Conservation (phyloP, 441 rosid genomes). For the Erodium chrysanthum region DNA sequence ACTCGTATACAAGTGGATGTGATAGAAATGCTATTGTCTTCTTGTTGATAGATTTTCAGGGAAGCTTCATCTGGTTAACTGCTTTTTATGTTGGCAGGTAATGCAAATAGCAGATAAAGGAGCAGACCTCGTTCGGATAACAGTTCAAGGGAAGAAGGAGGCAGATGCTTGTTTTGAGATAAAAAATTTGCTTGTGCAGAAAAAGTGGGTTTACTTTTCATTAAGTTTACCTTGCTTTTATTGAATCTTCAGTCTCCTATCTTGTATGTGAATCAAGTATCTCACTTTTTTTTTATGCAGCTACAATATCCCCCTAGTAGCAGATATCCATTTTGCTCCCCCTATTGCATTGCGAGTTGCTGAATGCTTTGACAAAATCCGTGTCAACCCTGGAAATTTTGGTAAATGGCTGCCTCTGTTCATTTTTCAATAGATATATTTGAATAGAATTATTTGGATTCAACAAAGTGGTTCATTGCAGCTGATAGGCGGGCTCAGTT, state of each 20-base stretch:
- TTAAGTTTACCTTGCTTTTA: constrained; percentile 11
- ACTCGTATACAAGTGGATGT: not conserved
- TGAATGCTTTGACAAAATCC: constrained; percentile 95
- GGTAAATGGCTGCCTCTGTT: constrained; percentile 32
- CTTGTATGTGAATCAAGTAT: constrained; percentile 13
- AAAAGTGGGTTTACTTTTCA: constrained; percentile 42
- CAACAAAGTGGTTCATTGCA: constrained; percentile 29
- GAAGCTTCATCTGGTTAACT: constrained; percentile 8
- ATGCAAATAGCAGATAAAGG: constrained; percentile 88
- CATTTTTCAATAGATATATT: constrained; percentile 13
- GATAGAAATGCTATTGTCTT: not conserved
- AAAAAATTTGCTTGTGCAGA: constrained; percentile 78
- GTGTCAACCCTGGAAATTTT: constrained; percentile 95
- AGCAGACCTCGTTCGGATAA: constrained; percentile 85
- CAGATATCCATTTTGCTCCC: constrained; percentile 97
- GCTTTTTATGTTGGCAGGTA: constrained; percentile 38
- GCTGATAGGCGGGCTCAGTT: constrained; percentile 98
- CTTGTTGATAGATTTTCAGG: constrained; percentile 10
- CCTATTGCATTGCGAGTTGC: constrained; percentile 73
- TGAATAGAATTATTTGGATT: constrained; percentile 13
- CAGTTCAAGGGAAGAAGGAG: constrained; percentile 97
- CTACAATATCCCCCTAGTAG: constrained; percentile 86
- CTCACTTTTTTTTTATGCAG: constrained; percentile 35
- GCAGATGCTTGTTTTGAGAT: constrained; percentile 96
- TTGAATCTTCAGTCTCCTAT: not conserved